Evolutionary conservation across 2,329 filamentous ascomycete genomes (phyloP).

Genomic region (Aspergillus candidus): DNA sequence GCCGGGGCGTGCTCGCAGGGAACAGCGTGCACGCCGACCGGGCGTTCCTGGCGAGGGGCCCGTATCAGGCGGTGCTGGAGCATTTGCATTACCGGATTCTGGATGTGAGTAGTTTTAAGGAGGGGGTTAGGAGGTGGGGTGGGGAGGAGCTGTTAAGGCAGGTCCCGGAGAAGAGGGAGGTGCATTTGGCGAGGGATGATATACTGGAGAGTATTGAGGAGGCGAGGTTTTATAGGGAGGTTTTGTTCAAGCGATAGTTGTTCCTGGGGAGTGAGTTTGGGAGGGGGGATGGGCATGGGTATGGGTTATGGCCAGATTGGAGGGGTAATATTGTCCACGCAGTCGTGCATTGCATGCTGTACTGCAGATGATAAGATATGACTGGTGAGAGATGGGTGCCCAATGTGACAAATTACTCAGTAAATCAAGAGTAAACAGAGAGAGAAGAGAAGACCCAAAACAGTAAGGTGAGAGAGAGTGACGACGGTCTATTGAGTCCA

Average conservation of each 20-base stretch:
- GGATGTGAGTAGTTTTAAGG: slow-evolving; percentile 88
- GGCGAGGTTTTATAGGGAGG: slow-evolving; percentile 72
- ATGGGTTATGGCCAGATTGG: not conserved
- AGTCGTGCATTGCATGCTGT: not conserved
- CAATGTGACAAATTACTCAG: not conserved
- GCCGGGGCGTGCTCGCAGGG: slow-evolving; percentile 71
- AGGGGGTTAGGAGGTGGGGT: slow-evolving; percentile 79
- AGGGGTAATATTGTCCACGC: not conserved
- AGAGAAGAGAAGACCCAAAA: not conserved
- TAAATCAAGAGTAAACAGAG: not conserved
- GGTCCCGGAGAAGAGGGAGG: slow-evolving; percentile 65
- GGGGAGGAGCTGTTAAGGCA: slow-evolving; percentile 52
- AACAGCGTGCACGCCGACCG: slow-evolving; percentile 91
- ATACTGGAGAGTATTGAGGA: slow-evolving; percentile 94
- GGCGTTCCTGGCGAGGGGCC: slow-evolving; percentile 67
- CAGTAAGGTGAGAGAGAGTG: not conserved
- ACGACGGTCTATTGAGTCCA: not conserved
- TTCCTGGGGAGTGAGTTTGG: not conserved
- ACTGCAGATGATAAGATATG: not conserved
- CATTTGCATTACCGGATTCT: slow-evolving; percentile 85
- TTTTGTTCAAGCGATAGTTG: slow-evolving; percentile 51
- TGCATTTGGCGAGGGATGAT: slow-evolving; percentile 80
- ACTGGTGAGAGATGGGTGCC: slow-evolving; percentile 1
- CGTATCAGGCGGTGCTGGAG: slow-evolving; percentile 66
- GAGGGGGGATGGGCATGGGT: not conserved